Base-by-base conservation (phyloP, 2,329 filamentous ascomycete species). In the Hypoxylon sp. region DNA sequence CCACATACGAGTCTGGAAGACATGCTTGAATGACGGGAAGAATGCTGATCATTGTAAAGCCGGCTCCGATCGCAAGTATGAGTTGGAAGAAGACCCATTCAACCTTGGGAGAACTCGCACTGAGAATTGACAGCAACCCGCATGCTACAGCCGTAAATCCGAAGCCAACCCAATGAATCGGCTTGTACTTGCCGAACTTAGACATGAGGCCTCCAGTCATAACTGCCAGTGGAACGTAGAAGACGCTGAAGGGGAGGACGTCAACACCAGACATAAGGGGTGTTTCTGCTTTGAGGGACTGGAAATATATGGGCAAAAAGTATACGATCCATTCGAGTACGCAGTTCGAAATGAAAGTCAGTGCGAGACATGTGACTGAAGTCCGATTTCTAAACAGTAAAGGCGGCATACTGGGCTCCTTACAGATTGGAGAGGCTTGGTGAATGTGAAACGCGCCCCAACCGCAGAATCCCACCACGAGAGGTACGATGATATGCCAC, bases 241-340 rank as follows among this genome's bases (percentile, higher is more conserved):
- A 78, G 3, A 71, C 66, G 0, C 78, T 70, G 3, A 67, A 74
- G 19, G 80, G 75, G 9, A 80, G 69, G 2, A 80, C 65, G 2
- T 72, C 59, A 1, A 80, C 68, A 1, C 79, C 66, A 3, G 69
- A 69, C n/a, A 41, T 34, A 0, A 69, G 64, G 0, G 80, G 74
- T 0, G 74, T 68, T 4, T 74, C 66, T 1, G 59, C 60, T 1
- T 74, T 71, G 0, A 53, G 30, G 10, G 23, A 30, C 57, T 83
- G 80, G 70, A 84, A 83, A 69, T 83, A 84, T 10, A 83, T 60
- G 0, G 81, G 80, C 1, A 82, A 58, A 60, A 82, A 82, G 69
- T 77, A 79, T 34, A 73, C 63, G 7, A 76, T 60, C 71, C 76
- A 78, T 46, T 76, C 74, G 3, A 75, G 57, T 2, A 81, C 65